Conservation (phyloP, 768 basidiomycete genomes). For the Favolaschia claudopus region DNA sequence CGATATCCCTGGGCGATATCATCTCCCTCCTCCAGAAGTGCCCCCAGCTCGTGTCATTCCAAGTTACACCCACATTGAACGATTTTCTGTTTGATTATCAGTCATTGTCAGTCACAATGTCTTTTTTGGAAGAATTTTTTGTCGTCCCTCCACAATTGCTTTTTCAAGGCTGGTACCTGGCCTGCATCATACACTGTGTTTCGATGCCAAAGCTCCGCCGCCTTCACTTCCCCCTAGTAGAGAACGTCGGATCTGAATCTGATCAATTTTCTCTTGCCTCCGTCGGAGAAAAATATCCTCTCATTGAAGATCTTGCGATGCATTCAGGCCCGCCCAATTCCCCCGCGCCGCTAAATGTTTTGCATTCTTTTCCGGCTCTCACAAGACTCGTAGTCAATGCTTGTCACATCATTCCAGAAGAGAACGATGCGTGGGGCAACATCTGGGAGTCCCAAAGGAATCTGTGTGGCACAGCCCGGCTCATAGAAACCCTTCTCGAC, state of each 20-base stretch:
- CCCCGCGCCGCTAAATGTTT: not conserved
- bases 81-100: not conserved
- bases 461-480: not conserved
- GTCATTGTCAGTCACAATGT: not conserved
- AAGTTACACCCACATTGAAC: not conserved
- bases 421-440: not conserved
- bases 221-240: not conserved
- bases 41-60: not conserved
- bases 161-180: not conserved
- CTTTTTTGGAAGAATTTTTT: not conserved
- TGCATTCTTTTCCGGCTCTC: not conserved
- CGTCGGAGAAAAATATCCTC: not conserved
- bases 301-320: not conserved
- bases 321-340: not conserved
- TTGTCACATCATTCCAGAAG: too few species aligned
- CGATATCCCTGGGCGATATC: not conserved
- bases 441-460: too few species aligned
- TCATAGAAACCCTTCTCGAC: too few species aligned
- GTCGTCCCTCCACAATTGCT: not conserved
- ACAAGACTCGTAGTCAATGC: not conserved
- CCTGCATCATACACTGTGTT: not conserved
- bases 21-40: not conserved
- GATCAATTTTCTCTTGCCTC: not conserved
- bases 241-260: not conserved
- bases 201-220: not conserved